Base-by-base conservation (phyloP, 202 grass and related monocot genomes). In the Bolboschoenoplectus hybrid region DNA sequence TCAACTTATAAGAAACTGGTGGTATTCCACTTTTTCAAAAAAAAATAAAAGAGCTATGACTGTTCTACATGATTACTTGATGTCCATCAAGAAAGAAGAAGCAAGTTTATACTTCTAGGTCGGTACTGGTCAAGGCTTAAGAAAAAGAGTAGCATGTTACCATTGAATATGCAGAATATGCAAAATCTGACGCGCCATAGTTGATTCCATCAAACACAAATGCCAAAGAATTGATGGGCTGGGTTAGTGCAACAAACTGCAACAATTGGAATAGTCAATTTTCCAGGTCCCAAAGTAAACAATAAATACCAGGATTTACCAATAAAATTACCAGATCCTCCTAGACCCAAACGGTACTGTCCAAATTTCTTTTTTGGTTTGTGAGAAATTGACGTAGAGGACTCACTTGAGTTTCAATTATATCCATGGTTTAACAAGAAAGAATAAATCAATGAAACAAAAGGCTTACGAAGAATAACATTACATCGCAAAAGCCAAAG, bases 121-220 rank as follows among this genome's bases (percentile, higher is more conserved):
- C 38, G 20, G 14, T 7, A 49, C 43, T 9, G 17, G 5, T 9
- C 84, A 35, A 86, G 80, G 6, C 34, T 55, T 75, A 64, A 19
- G 0, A 0, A 55, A 12, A 46, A 34, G 50, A 80, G 84, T 64
- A 63, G 73, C 1, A 83, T 8, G 39, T 86, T 93, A 81, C 95
- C 95, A 97, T 95, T 14, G 95, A 97, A 75, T 93, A 95, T 14
- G 95, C 95, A 82, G 93, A 85, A 84, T 97, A 97, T n/a, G 91
- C 93, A 87, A 97, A 97, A 88, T 97, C 95, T 63, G 95, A 95
- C 17, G 92, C 91, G 17, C 95, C 95, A 79, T 93, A 97, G 81
- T 95, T 97, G 83, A 97, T 87, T 26, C 93, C 95, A 77, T 97
- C 95, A 14, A 95, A 95, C 85, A 97, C 95, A 81, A 97, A 97